Conservation (phyloP, 441 rosid species). For the Syzygium syzygioides region DNA sequence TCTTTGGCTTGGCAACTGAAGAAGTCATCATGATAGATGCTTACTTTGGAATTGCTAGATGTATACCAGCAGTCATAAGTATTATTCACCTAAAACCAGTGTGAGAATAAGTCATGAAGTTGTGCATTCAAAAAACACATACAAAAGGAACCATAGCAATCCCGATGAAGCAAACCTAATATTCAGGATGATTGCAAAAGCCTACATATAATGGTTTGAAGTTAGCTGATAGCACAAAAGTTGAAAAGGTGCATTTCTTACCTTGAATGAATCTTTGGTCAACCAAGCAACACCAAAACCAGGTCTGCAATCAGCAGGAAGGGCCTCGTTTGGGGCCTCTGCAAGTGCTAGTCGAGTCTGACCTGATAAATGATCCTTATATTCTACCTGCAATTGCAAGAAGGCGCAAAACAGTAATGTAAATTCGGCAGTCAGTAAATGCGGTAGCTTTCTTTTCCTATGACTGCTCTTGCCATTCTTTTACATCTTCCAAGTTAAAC, state of each 20-base stretch:
- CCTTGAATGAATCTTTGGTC: conserved; percentile 82
- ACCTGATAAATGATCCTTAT: conserved; percentile 60
- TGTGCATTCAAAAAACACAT: background rate
- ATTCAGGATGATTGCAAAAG: background rate
- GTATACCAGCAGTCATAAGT: conserved; percentile 93
- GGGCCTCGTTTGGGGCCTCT: conserved; percentile 90
- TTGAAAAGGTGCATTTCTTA: conserved; percentile 5
- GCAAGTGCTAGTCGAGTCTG: conserved; percentile 52
- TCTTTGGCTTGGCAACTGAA: conserved; percentile 66
- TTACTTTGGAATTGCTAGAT: conserved; percentile 56
- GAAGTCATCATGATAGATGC: conserved; percentile 55
- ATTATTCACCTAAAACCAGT: conserved; percentile 59
- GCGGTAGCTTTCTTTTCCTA: background rate
- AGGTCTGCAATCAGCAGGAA: conserved; percentile 82
- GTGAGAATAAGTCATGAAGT: background rate
- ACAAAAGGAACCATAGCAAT: background rate
- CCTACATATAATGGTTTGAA: background rate
- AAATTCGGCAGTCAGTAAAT: background rate
- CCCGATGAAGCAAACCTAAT: background rate
- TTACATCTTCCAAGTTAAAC: background rate
- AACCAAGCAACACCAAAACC: conserved; percentile 66
- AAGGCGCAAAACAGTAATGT: background rate
- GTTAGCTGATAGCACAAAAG: background rate
- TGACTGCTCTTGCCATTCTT: background rate
- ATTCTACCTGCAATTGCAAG: conserved; percentile 55